phyloP scores from a whole-genome alignment of 2,329 filamentous ascomycete species.

The Aureobasidium sp. region DNA sequence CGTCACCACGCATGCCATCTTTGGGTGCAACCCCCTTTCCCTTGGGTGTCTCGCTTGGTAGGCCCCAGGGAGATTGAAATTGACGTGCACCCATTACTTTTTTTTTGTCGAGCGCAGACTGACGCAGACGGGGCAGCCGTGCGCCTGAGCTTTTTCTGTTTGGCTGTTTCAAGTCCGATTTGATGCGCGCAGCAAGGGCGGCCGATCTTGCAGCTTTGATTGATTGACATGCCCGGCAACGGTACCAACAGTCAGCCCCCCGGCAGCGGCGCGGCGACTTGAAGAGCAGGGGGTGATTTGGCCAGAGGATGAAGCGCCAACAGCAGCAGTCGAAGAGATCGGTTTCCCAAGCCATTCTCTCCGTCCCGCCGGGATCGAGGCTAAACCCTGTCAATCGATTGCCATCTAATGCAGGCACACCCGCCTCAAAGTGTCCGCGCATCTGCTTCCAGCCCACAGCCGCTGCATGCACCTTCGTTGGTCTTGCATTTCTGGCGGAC shows the following conservation, averaged over 20 bases:
- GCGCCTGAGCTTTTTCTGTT: conserved; percentile 15
- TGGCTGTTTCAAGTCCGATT: conserved; percentile 16
- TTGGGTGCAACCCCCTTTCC: conserved; percentile 8
- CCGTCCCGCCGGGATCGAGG: conserved; percentile 6
- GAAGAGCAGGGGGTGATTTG: conserved; percentile 12
- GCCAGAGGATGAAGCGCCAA: conserved; percentile 1
- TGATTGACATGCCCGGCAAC: conserved; percentile 14
- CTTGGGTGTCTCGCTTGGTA: conserved; percentile 13
- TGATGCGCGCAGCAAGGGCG: conserved; percentile 14
- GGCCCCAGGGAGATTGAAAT: conserved; percentile 14
- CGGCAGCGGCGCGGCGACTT: conserved; percentile 9
- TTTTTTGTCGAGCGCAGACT: conserved; percentile 15
- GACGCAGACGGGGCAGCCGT: conserved; percentile 16
- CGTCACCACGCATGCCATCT: conserved; percentile 13
- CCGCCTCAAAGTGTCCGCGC: conserved; percentile 6
- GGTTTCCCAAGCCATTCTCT: conserved; percentile 2
- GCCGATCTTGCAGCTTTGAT: conserved; percentile 14
- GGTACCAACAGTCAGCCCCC: conserved; percentile 8
- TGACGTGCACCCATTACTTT: conserved; percentile 15
- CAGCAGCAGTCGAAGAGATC: conserved; percentile 1
- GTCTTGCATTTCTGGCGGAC: neutral
- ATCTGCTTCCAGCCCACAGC: conserved; percentile 1
- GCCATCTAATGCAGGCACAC: conserved; percentile 15
- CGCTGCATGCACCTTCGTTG: conserved; percentile 11
- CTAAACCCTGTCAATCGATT: conserved; percentile 11